A percentile compares a stretch with the other conserved stretches of the same genome.
phyloP scores from a whole-genome alignment of 768 basidiomycete genomes.

The Lactarius evosmus region DNA sequence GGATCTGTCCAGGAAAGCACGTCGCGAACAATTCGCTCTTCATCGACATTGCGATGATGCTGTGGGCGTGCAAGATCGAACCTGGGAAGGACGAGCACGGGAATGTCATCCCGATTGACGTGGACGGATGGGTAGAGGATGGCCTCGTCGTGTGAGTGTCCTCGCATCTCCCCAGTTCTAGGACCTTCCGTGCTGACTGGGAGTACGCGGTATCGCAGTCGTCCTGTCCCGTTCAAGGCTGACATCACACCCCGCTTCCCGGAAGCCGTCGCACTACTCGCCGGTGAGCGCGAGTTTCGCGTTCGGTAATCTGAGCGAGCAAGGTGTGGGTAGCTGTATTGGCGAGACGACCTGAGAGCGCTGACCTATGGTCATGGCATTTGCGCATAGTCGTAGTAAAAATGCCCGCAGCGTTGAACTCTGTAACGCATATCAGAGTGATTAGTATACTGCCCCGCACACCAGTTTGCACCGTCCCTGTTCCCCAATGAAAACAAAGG shows the following conservation, averaged over 20 bases:
- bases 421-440: no score
- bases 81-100: constrained; percentile 7
- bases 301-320: not conserved
- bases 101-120: constrained; percentile 5
- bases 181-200: not conserved
- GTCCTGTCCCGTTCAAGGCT: constrained; percentile 14
- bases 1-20: constrained; percentile 11
- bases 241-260: constrained; percentile 12
- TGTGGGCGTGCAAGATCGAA: constrained; percentile 30
- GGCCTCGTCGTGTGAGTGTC: constrained; percentile 7
- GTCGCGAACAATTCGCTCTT: constrained; percentile 33
- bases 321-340: not conserved
- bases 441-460: no score
- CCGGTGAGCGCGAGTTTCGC: not conserved
- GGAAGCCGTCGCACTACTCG: constrained; percentile 9
- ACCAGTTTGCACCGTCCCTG: no score
- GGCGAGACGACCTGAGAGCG: no score
- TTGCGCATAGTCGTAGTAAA: not conserved
- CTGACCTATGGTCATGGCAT: not conserved
- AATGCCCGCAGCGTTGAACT: no score
- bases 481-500: no score
- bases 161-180: not conserved
- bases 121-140: constrained; percentile 1
- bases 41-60: constrained; percentile 33
- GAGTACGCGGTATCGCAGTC: not conserved